phyloP scores from a whole-genome alignment of 768 basidiomycete species.

The Coprinellus aureogranulatus region DNA sequence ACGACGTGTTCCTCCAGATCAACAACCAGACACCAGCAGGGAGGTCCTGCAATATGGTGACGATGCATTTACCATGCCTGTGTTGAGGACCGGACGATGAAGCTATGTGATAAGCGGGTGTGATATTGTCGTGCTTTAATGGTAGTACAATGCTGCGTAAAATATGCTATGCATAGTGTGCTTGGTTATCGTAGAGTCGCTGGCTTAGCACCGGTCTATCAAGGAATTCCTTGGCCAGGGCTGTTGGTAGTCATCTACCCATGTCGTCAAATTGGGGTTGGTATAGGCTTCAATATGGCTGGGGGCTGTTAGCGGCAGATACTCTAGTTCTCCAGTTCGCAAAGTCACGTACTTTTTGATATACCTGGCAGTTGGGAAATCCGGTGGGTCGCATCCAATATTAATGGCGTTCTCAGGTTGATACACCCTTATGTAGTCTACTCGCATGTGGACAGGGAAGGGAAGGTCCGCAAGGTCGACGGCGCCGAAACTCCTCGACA shows the following conservation, averaged over 20 bases:
- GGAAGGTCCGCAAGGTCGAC: constrained; percentile 67
- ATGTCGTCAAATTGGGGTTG: constrained; percentile 61
- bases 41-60: constrained; percentile 35
- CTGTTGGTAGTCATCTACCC: constrained; percentile 50
- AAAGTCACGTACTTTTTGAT: constrained; percentile 47
- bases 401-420: constrained; percentile 61
- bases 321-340: neutral
- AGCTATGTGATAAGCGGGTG: neutral
- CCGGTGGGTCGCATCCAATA: constrained; percentile 68
- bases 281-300: constrained; percentile 67
- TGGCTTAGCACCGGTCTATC: constrained; percentile 33
- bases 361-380: constrained; percentile 69
- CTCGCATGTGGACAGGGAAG: constrained; percentile 58
- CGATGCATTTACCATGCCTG: constrained; percentile 44
- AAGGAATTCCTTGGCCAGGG: constrained; percentile 61
- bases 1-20: constrained; percentile 47
- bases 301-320: neutral
- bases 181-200: too few relatives aligned
- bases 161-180: too few relatives aligned
- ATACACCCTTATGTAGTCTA: constrained; percentile 67
- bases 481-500: constrained; percentile 73
- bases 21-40: constrained; percentile 47
- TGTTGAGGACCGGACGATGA: constrained; percentile 24
- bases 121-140: neutral
- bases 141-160: too few relatives aligned